Percentiles rank a stretch among this genome's conserved stretches.
phyloP scores from a whole-genome alignment of 2,329 filamentous ascomycete species.

The Neocatenulostroma microsporum region DNA sequence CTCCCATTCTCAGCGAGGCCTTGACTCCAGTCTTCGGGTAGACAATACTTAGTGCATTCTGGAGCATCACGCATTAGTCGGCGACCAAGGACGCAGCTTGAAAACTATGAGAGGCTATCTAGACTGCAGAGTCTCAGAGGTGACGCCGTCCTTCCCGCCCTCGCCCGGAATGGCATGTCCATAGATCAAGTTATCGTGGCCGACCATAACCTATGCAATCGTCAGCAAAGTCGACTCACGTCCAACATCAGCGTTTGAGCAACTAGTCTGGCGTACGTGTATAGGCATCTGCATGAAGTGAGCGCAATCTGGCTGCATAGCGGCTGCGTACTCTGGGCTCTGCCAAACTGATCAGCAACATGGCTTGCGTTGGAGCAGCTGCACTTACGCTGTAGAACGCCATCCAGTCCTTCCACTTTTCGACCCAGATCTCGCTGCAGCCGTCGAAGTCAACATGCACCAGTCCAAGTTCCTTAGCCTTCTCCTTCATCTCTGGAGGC shows the following conservation, averaged over 20 bases:
- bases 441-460: conserved; percentile 12
- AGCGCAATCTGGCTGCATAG: conserved; percentile 13
- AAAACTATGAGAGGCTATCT: conserved; percentile 3
- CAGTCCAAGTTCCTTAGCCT: conserved; percentile 8
- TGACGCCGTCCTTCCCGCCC: conserved; percentile 13
- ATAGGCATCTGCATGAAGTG: conserved; percentile 23
- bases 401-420: conserved; percentile 12
- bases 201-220: conserved; percentile 21
- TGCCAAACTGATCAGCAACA: neutral
- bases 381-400: conserved; percentile 6
- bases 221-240: neutral
- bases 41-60: no score
- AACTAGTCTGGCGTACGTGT: neutral
- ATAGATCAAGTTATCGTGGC: conserved; percentile 17
- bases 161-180: conserved; percentile 10
- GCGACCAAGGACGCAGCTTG: neutral
- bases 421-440: conserved; percentile 13
- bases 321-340: conserved; percentile 10
- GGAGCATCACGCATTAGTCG: no score
- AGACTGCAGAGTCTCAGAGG: conserved; percentile 4
- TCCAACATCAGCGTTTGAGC: neutral
- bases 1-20: no score
- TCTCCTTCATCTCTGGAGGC: conserved; percentile 14
- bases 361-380: no score
- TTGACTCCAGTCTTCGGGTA: no score